Evolutionary conservation across 1,284 basidiomycete species (phyloP).

Genomic region (Naganishia cerealis): DNA sequence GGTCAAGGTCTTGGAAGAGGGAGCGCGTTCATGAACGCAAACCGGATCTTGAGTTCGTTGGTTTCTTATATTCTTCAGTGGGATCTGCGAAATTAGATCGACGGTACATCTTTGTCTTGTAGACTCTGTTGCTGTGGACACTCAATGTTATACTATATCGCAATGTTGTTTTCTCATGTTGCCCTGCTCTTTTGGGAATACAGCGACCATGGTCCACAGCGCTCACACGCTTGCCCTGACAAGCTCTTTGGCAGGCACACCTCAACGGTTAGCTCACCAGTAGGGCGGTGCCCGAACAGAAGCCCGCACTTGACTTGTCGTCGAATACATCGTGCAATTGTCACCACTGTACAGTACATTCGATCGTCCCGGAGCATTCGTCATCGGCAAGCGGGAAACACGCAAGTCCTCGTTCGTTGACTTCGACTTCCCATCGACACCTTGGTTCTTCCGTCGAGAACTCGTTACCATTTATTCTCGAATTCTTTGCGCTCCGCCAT

Average conservation of each 20-base stretch:
- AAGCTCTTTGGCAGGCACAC: no score
- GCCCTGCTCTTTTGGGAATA: no score
- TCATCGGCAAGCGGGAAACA: conserved; percentile 1
- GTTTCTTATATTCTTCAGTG: conserved; percentile 25
- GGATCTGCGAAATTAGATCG: conserved; percentile 33
- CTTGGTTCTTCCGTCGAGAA: background rate
- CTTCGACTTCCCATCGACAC: background rate
- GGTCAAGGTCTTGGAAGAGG: conserved; percentile 31
- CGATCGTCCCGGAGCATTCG: conserved; percentile 4
- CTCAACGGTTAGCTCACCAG: no score
- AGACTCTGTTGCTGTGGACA: background rate
- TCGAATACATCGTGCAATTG: no score
- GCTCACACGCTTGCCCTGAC: no score
- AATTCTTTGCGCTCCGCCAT: background rate
- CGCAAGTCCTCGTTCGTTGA: background rate
- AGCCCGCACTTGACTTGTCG: no score
- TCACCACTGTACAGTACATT: no score
- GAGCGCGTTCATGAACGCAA: background rate
- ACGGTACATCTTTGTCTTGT: conserved; percentile 14
- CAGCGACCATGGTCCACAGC: no score
- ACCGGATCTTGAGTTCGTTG: conserved; percentile 33
- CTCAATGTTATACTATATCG: background rate
- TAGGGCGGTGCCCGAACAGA: no score
- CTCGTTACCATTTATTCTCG: background rate
- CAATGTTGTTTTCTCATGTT: background rate